A percentile compares a stretch with the other conserved stretches of the same genome.
phyloP scores from a whole-genome alignment of 306 rosid genomes.

The Mimosa bimucronata region DNA sequence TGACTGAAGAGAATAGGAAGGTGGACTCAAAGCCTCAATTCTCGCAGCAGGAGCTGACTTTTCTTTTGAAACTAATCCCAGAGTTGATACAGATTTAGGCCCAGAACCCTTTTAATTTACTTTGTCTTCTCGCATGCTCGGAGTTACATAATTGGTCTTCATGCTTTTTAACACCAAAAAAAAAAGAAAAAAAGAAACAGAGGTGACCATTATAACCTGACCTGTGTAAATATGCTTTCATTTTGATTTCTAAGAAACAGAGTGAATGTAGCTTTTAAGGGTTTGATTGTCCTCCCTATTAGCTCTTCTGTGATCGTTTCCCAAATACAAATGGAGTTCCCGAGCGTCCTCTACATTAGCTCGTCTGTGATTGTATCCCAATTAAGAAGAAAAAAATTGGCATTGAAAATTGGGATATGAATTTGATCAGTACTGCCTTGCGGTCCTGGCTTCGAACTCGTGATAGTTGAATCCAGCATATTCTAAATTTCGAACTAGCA shows the following conservation, averaged over 20 bases:
- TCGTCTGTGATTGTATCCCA: background rate
- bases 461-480: background rate
- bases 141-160: background rate
- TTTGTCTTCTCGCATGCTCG: background rate
- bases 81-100: constrained; percentile 38
- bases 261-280: background rate
- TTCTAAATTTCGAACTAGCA: background rate
- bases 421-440: too few relatives aligned
- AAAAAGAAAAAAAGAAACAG: background rate
- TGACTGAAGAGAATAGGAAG: constrained; percentile 44
- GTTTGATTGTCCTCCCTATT: background rate
- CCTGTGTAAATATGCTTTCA: background rate
- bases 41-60: constrained; percentile 80
- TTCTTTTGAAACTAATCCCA: constrained; percentile 84
- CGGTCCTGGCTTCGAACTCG: too few relatives aligned
- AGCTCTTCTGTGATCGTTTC: background rate
- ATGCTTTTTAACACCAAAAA: background rate
- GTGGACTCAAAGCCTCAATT: constrained; percentile 65
- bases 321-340: background rate
- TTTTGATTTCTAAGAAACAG: background rate
- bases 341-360: too few relatives aligned
- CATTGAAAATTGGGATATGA: background rate
- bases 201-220: constrained; percentile 1
- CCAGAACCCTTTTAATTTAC: background rate
- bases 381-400: background rate